Percentiles rank a stretch among this genome's conserved stretches.
Conservation (phyloP, 805 yeast species). For the Myxozyma melibiosi region DNA sequence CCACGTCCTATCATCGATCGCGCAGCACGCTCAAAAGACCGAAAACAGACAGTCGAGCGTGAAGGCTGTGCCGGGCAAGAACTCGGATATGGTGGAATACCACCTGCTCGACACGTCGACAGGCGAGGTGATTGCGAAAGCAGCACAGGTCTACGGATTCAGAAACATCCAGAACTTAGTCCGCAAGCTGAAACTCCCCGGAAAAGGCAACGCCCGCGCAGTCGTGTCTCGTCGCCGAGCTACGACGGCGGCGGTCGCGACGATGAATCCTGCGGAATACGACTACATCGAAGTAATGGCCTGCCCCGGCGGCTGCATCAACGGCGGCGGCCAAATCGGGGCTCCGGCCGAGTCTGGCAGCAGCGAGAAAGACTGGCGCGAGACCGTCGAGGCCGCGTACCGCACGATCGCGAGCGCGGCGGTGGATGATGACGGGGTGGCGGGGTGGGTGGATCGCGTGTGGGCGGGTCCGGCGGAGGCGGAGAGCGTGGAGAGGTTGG, state of each 20-base stretch:
- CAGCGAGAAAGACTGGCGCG: constrained; percentile 39
- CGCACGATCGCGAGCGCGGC: constrained; percentile 40
- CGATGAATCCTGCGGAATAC: constrained; percentile 56
- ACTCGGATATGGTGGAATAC: constrained; percentile 73
- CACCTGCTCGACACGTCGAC: constrained; percentile 49
- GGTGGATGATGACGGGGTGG: constrained; percentile 13
- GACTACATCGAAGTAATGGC: constrained; percentile 96
- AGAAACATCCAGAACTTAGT: constrained; percentile 92
- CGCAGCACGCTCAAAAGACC: constrained; percentile 19
- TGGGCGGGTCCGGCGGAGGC: constrained; percentile 22
- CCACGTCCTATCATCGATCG: constrained; percentile 55
- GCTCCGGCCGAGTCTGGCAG: constrained; percentile 37
- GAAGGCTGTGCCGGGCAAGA: constrained; percentile 58
- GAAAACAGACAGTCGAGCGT: constrained; percentile 45
- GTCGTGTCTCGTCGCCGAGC: constrained; percentile 33
- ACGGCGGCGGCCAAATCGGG: constrained; percentile 91
- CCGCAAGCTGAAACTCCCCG: constrained; percentile 65
- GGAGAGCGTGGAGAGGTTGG: constrained; percentile 12
- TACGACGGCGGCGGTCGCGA: constrained; percentile 45
- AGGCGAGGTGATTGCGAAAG: constrained; percentile 51
- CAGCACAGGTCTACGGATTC: constrained; percentile 84
- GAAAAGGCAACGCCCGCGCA: constrained; percentile 29
- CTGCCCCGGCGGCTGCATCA: constrained; percentile 96
- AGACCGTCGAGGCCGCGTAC: constrained; percentile 46
- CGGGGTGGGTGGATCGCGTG: constrained; percentile 24